Base-by-base conservation (phyloP, 345 rosid genomes). In the Hypericum perforatum region DNA sequence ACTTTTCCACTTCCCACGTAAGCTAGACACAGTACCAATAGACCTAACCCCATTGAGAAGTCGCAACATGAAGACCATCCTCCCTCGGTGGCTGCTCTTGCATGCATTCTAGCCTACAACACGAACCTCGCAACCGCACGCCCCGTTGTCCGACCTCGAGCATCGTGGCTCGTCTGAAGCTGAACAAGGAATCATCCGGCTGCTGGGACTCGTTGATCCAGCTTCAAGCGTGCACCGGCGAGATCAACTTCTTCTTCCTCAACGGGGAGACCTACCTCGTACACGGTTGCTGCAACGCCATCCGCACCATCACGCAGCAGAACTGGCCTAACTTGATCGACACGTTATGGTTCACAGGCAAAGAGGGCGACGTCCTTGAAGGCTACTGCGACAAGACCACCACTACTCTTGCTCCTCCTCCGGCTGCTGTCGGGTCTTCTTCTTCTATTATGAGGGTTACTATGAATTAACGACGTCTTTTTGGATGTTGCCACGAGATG, bases 191-290 rank as follows among this genome's bases (percentile, higher is more conserved):
- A 5, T 8, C 88, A 6, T 9, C 77, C 0, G 61, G 60, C 51
- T 89, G 95, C 56, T 85, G 95, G 95, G 89, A 72, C 54, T 81
- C 95, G 12, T 32, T 85, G 70, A 61, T 79, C 49, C 77, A 81
- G 67, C 85, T 85, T 8, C 87, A 86, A 56, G 67, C 88, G n/a
- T 86, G 97, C 49, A 75, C 86, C 0, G 94, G 87, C 0, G 95
- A 82, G 72, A 60, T 89, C 3, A 57, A 81, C 39, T n/a, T 78
- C 44, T 89, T 89, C 67, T 89, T 89, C 60, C 68, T 85, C 53
- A 78, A 82, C 12, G 92, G 92, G 5, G 95, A 89, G 65, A 75
- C 86, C 6, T 66, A 77, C 43, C 13, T 83, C 7, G 97, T 95
- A 1, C 64, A 60, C 0, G 51, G 74, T 10, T 89, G 95, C 29